phyloP scores from a whole-genome alignment of 805 yeast genomes.

The Clavispora phyllophila region DNA sequence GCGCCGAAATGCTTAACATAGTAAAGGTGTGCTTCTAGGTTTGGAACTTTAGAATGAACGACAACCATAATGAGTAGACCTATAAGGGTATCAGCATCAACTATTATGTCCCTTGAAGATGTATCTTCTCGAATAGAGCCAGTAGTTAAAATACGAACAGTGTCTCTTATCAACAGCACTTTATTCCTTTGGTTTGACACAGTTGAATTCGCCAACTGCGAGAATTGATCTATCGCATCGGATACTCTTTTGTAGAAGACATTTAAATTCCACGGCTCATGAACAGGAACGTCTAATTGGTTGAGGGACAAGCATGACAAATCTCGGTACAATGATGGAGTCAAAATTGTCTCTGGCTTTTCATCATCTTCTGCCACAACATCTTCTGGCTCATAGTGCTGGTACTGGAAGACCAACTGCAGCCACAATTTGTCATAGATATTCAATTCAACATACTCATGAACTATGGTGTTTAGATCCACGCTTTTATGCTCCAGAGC shows the following conservation, averaged over 20 bases:
- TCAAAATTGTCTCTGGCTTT: slow-evolving; percentile 23
- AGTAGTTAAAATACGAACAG: slow-evolving; percentile 48
- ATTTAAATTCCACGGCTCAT: slow-evolving; percentile 36
- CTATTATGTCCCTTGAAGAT: slow-evolving; percentile 20
- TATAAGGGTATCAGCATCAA: slow-evolving; percentile 80
- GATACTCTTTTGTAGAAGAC: slow-evolving; percentile 36
- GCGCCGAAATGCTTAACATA: slow-evolving; percentile 61
- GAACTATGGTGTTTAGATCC: slow-evolving; percentile 51
- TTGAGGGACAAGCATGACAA: slow-evolving; percentile 42
- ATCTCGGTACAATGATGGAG: slow-evolving; percentile 27
- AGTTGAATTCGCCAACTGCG: slow-evolving; percentile 37
- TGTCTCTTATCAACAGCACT: slow-evolving; percentile 42
- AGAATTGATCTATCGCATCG: slow-evolving; percentile 49
- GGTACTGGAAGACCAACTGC: slow-evolving; percentile 32
- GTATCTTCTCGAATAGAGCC: slow-evolving; percentile 1
- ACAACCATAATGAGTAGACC: slow-evolving; percentile 70
- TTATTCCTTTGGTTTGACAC: slow-evolving; percentile 43
- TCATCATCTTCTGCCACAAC: slow-evolving; percentile 17
- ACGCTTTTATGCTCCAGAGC: slow-evolving; percentile 31
- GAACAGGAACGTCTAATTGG: slow-evolving; percentile 45
- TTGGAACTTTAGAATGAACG: slow-evolving; percentile 51
- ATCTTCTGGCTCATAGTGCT: slow-evolving; percentile 17
- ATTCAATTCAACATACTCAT: slow-evolving; percentile 67
- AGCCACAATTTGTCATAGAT: slow-evolving; percentile 66
- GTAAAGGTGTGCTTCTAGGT: slow-evolving; percentile 57